Conservation (phyloP, 768 basidiomycete species). For the Kwoniella heveanensis region DNA sequence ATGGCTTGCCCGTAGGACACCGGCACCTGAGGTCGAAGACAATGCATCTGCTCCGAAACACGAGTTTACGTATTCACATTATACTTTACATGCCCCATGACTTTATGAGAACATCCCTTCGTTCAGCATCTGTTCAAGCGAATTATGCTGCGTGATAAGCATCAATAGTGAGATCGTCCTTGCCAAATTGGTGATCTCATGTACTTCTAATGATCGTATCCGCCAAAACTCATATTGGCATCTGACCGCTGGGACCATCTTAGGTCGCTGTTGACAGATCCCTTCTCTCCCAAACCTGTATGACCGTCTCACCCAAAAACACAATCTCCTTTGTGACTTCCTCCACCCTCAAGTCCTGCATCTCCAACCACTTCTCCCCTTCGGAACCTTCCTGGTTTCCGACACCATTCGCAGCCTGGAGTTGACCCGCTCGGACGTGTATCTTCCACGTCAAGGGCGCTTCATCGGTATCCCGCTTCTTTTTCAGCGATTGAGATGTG, state of each 20-base stretch:
- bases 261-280: constrained; percentile 28
- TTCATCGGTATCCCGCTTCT: constrained; percentile 63
- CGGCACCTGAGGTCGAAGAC: no score
- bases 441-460: constrained; percentile 86
- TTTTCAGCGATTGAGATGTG: constrained; percentile 35
- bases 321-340: constrained; percentile 98
- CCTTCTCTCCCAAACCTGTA: constrained; percentile 67
- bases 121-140: no score
- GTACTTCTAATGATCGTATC: no score
- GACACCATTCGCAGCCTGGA: constrained; percentile 12
- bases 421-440: constrained; percentile 59
- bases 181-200: no score
- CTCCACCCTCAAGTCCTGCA: constrained; percentile 94
- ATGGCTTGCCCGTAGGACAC: no score
- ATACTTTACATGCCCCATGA: no score
- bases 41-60: no score
- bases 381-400: constrained; percentile 64
- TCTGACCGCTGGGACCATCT: not conserved
- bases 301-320: constrained; percentile 90
- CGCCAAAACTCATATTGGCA: no score
- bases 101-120: no score
- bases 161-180: no score
- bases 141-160: no score
- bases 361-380: constrained; percentile 87
- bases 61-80: no score